phyloP scores from a whole-genome alignment of 108 stramenopile genomes.

The Seminavis robusta region DNA sequence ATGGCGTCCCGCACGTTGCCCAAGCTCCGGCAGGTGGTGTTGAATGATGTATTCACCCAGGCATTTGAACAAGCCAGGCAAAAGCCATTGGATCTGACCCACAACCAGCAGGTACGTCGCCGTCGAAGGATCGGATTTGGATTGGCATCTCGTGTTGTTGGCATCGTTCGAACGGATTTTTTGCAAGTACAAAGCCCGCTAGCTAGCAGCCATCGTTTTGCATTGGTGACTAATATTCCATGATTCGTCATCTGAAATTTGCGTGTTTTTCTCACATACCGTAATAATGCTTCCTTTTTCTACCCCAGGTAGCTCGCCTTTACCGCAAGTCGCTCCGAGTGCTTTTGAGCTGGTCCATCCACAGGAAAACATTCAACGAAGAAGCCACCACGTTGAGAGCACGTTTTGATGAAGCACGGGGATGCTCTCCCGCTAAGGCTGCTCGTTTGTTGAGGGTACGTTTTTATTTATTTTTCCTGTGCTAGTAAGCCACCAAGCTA shows the following conservation, averaged over 20 bases:
- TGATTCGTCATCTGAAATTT: too few species aligned
- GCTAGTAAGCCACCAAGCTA: background rate
- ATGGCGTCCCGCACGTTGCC: too few species aligned
- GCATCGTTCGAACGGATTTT: too few species aligned
- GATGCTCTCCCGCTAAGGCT: constrained; percentile 58
- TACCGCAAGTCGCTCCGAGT: constrained; percentile 76
- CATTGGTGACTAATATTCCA: too few species aligned
- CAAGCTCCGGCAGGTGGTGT: too few species aligned
- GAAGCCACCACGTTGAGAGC: constrained; percentile 77
- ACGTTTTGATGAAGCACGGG: constrained; percentile 80
- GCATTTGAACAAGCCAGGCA: constrained; percentile 71
- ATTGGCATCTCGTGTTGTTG: background rate
- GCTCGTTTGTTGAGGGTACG: constrained; percentile 66
- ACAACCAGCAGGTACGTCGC: constrained; percentile 81
- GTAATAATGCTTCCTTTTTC: too few species aligned
- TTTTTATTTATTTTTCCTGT: constrained; percentile 4
- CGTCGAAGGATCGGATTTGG: background rate
- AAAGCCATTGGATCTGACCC: constrained; percentile 63
- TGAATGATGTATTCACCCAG: constrained; percentile 70
- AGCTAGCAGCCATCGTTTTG: too few species aligned
- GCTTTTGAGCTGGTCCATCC: constrained; percentile 84
- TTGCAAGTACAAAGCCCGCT: too few species aligned
- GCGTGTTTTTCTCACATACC: background rate
- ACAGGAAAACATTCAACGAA: constrained; percentile 86
- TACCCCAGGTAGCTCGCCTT: constrained; percentile 65